phyloP scores from a whole-genome alignment of 192 early-diverging fungal species.

The Gryganskiella cystojenkinii region DNA sequence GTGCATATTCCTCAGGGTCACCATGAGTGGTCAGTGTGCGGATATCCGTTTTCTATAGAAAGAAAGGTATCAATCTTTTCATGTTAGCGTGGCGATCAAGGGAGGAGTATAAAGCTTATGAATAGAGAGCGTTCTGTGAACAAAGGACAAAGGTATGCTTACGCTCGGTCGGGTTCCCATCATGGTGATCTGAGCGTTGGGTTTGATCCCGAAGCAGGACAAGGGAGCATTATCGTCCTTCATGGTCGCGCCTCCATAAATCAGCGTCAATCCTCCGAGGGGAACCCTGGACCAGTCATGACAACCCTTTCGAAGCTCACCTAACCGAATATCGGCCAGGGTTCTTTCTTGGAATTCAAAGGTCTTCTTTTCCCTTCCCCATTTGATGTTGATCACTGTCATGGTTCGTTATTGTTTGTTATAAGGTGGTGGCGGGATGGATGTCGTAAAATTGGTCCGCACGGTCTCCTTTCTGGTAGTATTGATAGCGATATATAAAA shows the following conservation, averaged over 20 bases:
- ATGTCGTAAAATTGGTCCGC: no score
- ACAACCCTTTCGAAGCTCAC: constrained; percentile 33
- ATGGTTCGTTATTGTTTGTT: constrained; percentile 4
- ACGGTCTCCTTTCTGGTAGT: no score
- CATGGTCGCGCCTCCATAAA: constrained; percentile 66
- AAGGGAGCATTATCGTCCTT: constrained; percentile 78
- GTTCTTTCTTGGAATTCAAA: constrained; percentile 15
- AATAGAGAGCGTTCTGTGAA: no score
- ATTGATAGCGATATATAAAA: no score
- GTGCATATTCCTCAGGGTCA: constrained; percentile 61
- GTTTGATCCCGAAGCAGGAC: constrained; percentile 78
- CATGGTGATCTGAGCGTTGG: constrained; percentile 79
- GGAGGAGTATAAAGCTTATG: background rate
- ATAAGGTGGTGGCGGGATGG: background rate
- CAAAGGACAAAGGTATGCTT: constrained; percentile 20
- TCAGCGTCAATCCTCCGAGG: constrained; percentile 37
- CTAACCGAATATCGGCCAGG: constrained; percentile 27
- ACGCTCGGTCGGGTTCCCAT: constrained; percentile 72
- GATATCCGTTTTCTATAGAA: constrained; percentile 51
- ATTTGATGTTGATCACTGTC: constrained; percentile 36
- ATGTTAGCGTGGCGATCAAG: constrained; percentile 11
- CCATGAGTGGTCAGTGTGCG: constrained; percentile 53
- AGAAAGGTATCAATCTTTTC: background rate
- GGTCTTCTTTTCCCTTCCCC: constrained; percentile 39
- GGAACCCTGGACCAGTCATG: constrained; percentile 44